Evolutionary conservation across 768 basidiomycete species (phyloP).

Genomic region (Pleurotus pulmonarius): DNA sequence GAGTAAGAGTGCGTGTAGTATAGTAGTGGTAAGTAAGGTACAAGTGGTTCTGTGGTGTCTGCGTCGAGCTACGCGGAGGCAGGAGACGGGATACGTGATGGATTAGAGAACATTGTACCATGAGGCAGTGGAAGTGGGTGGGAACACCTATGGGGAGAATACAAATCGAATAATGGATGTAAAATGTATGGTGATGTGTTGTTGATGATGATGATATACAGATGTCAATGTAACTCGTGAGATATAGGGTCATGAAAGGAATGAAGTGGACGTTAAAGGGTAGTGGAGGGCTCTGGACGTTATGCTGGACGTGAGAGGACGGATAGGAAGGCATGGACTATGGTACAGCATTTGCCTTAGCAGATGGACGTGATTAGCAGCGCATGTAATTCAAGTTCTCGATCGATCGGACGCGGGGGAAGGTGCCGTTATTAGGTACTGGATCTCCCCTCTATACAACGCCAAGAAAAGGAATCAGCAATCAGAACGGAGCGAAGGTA

Average conservation of each 20-base stretch:
- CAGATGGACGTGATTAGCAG: constrained; percentile 2
- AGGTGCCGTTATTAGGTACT: constrained; percentile 10
- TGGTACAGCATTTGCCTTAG: not conserved
- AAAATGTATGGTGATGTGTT: not conserved
- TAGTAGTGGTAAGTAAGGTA: constrained; percentile 3
- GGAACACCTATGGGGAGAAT: not conserved
- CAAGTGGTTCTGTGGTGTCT: not conserved
- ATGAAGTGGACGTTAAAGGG: constrained; percentile 4
- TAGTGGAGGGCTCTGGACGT: not conserved
- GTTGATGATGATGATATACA: constrained; percentile 8
- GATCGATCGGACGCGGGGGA: constrained; percentile 14
- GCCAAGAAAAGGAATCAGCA: constrained; percentile 10
- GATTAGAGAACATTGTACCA: constrained; percentile 2
- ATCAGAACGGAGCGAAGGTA: constrained; percentile 9
- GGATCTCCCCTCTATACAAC: constrained; percentile 19
- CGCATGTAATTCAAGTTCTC: constrained; percentile 14
- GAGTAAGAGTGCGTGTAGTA: not conserved
- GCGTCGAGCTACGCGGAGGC: constrained; percentile 2
- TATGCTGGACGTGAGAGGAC: not conserved
- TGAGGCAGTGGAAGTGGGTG: not conserved
- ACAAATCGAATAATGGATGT: constrained; percentile 5
- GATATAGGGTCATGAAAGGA: constrained; percentile 5
- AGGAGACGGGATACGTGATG: not conserved
- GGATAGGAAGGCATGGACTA: not conserved
- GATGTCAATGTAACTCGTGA: constrained; percentile 5